Evolutionary conservation across 78 protist species (phyloP).

Genomic region (Dictyostelium capitatum): DNA sequence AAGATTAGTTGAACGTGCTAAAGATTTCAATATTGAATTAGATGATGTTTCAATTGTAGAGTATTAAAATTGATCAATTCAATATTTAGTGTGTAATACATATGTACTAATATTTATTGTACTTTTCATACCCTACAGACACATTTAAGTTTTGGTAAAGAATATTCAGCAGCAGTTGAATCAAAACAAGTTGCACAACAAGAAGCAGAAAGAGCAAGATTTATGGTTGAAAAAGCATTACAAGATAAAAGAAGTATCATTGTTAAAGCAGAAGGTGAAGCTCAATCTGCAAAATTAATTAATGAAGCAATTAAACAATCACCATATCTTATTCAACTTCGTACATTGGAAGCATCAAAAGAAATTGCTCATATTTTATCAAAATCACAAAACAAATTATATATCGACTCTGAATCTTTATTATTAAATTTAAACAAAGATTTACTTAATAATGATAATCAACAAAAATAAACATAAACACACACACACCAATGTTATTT

Average conservation of each 20-base stretch:
- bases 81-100: too few relatives aligned
- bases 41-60: conserved; percentile 95
- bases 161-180: conserved; percentile 97
- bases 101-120: background rate
- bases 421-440: conserved; percentile 18
- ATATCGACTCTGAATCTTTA: conserved; percentile 86
- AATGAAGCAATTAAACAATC: conserved; percentile 91
- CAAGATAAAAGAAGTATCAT: conserved; percentile 93
- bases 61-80: background rate
- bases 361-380: conserved; percentile 89
- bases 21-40: conserved; percentile 93
- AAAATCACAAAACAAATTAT: conserved; percentile 86
- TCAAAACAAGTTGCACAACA: conserved; percentile 95
- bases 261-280: conserved; percentile 98
- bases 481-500: background rate
- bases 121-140: conserved; percentile 38
- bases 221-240: conserved; percentile 94
- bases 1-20: conserved; percentile 88
- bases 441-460: background rate
- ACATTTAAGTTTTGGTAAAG: conserved; percentile 93
- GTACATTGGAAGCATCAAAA: conserved; percentile 89
- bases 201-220: conserved; percentile 97
- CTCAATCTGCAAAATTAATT: conserved; percentile 94
- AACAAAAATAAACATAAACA: background rate
- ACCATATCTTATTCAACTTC: conserved; percentile 93